Evolutionary conservation across 2,329 filamentous ascomycete species (phyloP).

Genomic region (Xylaria sp.): DNA sequence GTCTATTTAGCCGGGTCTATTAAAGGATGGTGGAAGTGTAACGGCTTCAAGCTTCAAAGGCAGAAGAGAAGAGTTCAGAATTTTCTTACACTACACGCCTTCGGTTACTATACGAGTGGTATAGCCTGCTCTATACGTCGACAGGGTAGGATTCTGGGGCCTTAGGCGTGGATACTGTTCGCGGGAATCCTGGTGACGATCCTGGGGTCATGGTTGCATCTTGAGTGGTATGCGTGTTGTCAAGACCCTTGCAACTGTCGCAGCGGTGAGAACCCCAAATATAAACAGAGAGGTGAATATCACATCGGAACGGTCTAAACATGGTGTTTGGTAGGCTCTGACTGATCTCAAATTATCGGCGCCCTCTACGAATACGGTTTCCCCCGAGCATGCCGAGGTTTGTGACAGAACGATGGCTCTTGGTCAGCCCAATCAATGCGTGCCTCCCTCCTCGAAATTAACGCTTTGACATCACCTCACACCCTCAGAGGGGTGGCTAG

Average conservation of each 20-base stretch:
- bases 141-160: background rate
- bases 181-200: conserved; percentile 4
- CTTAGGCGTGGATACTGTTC: background rate
- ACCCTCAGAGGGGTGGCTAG: conserved; percentile 1
- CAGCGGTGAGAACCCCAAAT: background rate
- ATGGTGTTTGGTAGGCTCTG: background rate
- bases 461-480: background rate
- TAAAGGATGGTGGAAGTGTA: background rate
- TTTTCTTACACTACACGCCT: background rate
- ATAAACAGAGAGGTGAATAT: background rate
- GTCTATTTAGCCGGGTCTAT: background rate
- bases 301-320: background rate
- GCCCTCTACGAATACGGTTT: background rate
- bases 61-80: background rate
- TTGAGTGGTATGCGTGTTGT: conserved; percentile 2
- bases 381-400: background rate
- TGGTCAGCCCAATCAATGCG: background rate
- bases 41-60: background rate
- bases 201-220: conserved; percentile 2
- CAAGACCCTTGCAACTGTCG: conserved; percentile 14
- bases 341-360: no score
- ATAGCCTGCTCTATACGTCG: background rate
- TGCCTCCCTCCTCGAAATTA: no score
- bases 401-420: background rate
- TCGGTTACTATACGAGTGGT: background rate